A percentile compares a stretch with the other conserved stretches of the same genome.
These are phyloP conservation scores for Echites panduratus DNA, from an alignment of 257 asterid genomes.

Conservation along the genomic window DNA sequence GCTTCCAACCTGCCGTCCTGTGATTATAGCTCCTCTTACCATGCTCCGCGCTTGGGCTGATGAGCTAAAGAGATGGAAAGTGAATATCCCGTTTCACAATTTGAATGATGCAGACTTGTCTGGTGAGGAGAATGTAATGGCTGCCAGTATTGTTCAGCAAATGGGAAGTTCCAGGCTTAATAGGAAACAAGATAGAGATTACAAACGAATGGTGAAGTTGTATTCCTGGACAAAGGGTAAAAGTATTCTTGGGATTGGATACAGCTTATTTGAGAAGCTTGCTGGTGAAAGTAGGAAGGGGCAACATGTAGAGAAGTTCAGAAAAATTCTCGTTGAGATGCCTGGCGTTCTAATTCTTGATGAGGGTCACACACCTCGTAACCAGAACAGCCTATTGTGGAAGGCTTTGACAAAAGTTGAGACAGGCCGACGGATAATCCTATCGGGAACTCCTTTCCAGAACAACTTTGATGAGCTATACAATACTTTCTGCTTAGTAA, in stretches of 20 bases:
- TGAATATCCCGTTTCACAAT: no score
- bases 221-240: not conserved
- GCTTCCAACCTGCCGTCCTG: slow-evolving; percentile 50
- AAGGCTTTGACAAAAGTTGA: slow-evolving; percentile 43
- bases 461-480: slow-evolving; percentile 36
- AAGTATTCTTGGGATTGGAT: no score
- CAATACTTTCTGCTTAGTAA: slow-evolving; percentile 58
- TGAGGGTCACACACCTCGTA: slow-evolving; percentile 88
- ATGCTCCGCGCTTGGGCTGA: slow-evolving; percentile 70
- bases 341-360: slow-evolving; percentile 27
- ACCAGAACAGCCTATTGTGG: slow-evolving; percentile 43
- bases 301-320: slow-evolving; percentile 16
- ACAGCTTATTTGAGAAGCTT: slow-evolving; percentile 40
- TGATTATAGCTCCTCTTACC: slow-evolving; percentile 66
- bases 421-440: slow-evolving; percentile 48
- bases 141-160: slow-evolving; percentile 15
- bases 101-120: no score
- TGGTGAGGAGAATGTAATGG: slow-evolving; percentile 22
- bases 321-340: slow-evolving; percentile 49
- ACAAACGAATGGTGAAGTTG: not conserved
- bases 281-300: slow-evolving; percentile 23
- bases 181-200: slow-evolving; percentile 25
- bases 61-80: slow-evolving; percentile 34
- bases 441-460: not conserved
- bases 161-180: slow-evolving; percentile 1